Conservation (phyloP, 2,329 filamentous ascomycete species). For the Karstenula rhodostoma region DNA sequence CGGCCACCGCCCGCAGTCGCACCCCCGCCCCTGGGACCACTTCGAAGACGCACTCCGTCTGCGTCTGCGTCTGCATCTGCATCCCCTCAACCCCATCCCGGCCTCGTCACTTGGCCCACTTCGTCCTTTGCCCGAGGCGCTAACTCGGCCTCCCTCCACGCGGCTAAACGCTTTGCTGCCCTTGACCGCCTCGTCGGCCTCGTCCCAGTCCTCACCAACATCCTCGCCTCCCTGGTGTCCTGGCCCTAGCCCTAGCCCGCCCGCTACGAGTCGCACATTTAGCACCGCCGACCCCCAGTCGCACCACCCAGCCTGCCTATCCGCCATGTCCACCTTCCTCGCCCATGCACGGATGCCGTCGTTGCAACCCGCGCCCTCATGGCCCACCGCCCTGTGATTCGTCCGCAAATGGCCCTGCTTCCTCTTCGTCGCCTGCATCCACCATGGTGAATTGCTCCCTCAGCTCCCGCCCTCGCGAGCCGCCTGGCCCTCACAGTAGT, state of each 20-base stretch:
- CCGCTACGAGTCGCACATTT: slow-evolving; percentile 34
- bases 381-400: slow-evolving; percentile 44
- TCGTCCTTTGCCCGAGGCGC: not conserved
- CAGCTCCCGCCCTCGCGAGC: slow-evolving; percentile 44
- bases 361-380: slow-evolving; percentile 34
- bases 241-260: not conserved
- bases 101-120: slow-evolving; percentile 6
- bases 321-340: slow-evolving; percentile 11
- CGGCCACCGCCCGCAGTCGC: slow-evolving; percentile 6
- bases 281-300: slow-evolving; percentile 35
- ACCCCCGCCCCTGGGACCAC: slow-evolving; percentile 10
- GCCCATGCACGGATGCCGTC: slow-evolving; percentile 43
- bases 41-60: not conserved
- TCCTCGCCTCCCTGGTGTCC: not conserved
- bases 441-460: slow-evolving; percentile 41
- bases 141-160: slow-evolving; percentile 1
- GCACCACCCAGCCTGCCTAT: slow-evolving; percentile 37
- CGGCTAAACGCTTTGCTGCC: slow-evolving; percentile 7
- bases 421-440: slow-evolving; percentile 46
- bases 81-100: not conserved
- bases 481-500: slow-evolving; percentile 45
- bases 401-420: slow-evolving; percentile 44
- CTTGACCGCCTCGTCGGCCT: slow-evolving; percentile 15
- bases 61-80: not conserved
- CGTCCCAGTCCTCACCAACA: not conserved